Base-by-base conservation (phyloP, 768 basidiomycete genomes). In the Collybia mongolica region DNA sequence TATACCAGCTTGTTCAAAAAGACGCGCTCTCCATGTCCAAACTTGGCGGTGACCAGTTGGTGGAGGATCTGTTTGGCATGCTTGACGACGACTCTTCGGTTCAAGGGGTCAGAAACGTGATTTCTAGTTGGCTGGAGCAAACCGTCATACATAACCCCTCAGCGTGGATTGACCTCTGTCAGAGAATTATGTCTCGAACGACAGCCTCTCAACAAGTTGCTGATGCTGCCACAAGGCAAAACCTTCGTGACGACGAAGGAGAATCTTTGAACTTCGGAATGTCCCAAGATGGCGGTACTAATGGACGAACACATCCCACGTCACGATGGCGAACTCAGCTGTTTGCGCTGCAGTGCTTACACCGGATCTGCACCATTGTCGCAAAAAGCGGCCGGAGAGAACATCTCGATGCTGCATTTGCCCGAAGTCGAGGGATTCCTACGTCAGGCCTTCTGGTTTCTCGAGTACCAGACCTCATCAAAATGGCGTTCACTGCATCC, bases 111-210 rank as follows among this genome's bases (percentile, higher is more conserved):
- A 78, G 90, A 24, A 88, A 92, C 54, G 93, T 98, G 51, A 98
- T 98, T 58, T 75, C 82, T 11, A 92, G 89, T 55, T 99, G 97
- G 97, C 74, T 98, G 6, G 83, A 89, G 54, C 97, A 99, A 66
- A 98, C 97, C 0, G 95, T 93, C 1, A 77, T 90, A 17, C 82
- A 90, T 49, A 91, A 94, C 54, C 96, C 97, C 0, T 93, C 90
- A 0, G 97, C 95, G 1, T 99, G 97, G 97, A 97, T 99, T 49
- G 94, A 95, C 62, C 77, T 98, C 1, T 98, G 96, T 60, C 96
- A 98, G 66, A 77, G 93, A 20, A 98, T 99, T 62, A 98, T 99
- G 93, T 86, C 91, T 5, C 80, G 91, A 8, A 95, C 93, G 9
- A 93, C 92, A 4, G 91, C 90, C 1, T 84, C 87, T 2, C 90